A percentile compares a stretch with the other conserved stretches of the same genome.
phyloP scores from a whole-genome alignment of 2,329 filamentous ascomycete species.

The Mycosphaerelloides madeirae region DNA sequence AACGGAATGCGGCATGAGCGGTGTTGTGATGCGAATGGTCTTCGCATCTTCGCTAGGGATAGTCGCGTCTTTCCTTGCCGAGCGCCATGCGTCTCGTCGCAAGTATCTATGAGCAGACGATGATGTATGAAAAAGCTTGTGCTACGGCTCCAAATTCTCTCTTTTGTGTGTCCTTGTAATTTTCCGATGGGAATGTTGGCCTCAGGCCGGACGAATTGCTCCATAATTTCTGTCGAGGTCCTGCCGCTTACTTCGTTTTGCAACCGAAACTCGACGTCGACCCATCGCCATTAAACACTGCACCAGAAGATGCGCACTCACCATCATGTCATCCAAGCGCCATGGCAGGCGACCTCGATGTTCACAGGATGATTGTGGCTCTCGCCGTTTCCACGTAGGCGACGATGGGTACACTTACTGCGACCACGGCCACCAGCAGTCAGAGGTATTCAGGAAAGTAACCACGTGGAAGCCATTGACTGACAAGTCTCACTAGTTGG shows the following conservation, averaged over 20 bases:
- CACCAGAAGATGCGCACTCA: neutral
- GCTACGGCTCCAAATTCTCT: neutral
- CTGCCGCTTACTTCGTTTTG: too few species aligned
- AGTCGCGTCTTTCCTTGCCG: conserved; percentile 22
- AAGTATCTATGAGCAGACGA: conserved; percentile 23
- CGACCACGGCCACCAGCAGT: conserved; percentile 70
- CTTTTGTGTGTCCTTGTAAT: too few species aligned
- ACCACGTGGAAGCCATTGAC: conserved; percentile 1
- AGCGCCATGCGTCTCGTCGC: conserved; percentile 17
- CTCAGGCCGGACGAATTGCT: too few species aligned
- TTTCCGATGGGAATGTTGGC: too few species aligned
- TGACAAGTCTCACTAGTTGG: conserved; percentile 20
- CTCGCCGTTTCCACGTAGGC: conserved; percentile 61
- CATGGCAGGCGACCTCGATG: conserved; percentile 20
- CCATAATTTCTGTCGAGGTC: too few species aligned
- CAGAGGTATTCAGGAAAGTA: conserved; percentile 48
- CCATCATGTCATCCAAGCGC: conserved; percentile 22
- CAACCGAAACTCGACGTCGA: neutral
- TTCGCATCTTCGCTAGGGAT: conserved; percentile 23
- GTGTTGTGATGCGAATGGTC: conserved; percentile 22
- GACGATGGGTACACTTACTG: conserved; percentile 77
- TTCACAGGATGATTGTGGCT: conserved; percentile 56
- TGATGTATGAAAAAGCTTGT: conserved; percentile 16
- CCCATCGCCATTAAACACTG: too few species aligned
- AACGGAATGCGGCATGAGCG: conserved; percentile 23